Percentiles rank a stretch among this genome's conserved stretches.
These are phyloP conservation scores for Calocybe cyanea DNA, from an alignment of 768 basidiomycete genomes.

Conservation along the genomic window DNA sequence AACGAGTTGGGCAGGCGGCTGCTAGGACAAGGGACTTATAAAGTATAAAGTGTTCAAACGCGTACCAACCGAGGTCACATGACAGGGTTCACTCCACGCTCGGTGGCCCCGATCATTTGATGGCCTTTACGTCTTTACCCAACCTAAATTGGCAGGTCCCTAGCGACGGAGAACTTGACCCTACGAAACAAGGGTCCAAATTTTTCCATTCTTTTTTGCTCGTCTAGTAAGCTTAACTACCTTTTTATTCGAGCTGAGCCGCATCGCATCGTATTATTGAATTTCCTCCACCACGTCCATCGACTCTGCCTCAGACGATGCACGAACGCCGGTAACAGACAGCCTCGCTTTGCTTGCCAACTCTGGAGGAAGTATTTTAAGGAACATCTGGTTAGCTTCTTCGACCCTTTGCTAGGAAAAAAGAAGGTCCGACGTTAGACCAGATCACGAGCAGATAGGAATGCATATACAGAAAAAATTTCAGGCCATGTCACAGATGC, in stretches of 20 bases:
- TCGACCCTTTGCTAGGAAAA: constrained; percentile 28
- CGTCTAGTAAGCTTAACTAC: too few species aligned
- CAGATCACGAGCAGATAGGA: background rate
- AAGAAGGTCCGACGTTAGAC: background rate
- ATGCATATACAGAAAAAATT: constrained; percentile 29
- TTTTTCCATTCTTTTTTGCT: too few species aligned
- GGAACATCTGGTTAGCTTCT: constrained; percentile 30
- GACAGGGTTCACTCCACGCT: constrained; percentile 16
- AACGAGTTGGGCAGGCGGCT: background rate
- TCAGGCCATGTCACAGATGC: constrained; percentile 34
- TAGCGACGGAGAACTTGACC: too few species aligned
- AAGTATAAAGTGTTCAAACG: constrained; percentile 14
- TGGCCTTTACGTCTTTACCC: too few species aligned
- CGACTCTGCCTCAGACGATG: background rate
- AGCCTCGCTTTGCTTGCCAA: constrained; percentile 22
- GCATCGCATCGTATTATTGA: too few species aligned
- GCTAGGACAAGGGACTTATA: constrained; percentile 2
- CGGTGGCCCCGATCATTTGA: too few species aligned
- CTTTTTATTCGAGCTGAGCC: too few species aligned
- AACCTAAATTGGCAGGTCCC: too few species aligned
- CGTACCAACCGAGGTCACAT: constrained; percentile 26
- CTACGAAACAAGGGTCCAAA: too few species aligned
- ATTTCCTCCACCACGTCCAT: constrained; percentile 2
- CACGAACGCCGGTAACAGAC: background rate
- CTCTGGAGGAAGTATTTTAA: constrained; percentile 30